Evolutionary conservation across 306 rosid genomes (phyloP).

Genomic region (Cercis canadensis): DNA sequence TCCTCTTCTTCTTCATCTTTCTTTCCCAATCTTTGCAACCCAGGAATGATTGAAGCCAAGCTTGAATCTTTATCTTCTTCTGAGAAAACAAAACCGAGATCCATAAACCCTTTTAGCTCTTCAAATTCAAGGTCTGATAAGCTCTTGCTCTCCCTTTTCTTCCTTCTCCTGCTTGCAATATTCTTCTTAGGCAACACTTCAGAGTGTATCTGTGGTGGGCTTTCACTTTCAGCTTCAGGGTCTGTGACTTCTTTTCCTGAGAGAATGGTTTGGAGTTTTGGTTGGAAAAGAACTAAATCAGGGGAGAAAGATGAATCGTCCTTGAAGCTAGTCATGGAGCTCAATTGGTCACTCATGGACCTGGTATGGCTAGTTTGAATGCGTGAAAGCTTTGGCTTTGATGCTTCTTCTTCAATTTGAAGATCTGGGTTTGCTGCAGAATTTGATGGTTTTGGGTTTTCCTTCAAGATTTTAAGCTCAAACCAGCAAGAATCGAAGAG

Average conservation of each 20-base stretch:
- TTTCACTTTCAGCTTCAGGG: constrained; percentile 30
- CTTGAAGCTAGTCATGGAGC: constrained; percentile 52
- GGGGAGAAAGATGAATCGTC: constrained; percentile 55
- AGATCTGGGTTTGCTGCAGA: constrained; percentile 41
- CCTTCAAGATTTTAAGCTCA: constrained; percentile 46
- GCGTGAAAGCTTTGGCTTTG: constrained; percentile 41
- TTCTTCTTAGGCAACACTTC: constrained; percentile 39
- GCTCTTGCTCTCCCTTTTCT: constrained; percentile 68
- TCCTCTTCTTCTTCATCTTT: constrained; percentile 31
- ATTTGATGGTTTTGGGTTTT: constrained; percentile 36
- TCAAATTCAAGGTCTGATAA: constrained; percentile 82
- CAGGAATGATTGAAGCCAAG: constrained; percentile 85
- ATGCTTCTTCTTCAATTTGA: constrained; percentile 27
- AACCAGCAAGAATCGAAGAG: constrained; percentile 78
- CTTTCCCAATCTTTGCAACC: constrained; percentile 72
- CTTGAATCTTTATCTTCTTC: constrained; percentile 78
- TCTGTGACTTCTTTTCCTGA: constrained; percentile 59
- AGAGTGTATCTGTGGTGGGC: constrained; percentile 26
- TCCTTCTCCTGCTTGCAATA: constrained; percentile 14
- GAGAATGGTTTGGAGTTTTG: constrained; percentile 55
- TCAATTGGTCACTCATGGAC: constrained; percentile 75
- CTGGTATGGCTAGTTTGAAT: constrained; percentile 46
- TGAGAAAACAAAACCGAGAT: constrained; percentile 91
- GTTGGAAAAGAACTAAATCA: constrained; percentile 46
- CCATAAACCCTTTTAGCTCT: constrained; percentile 93